A percentile compares a stretch with the other conserved stretches of the same genome.
These are phyloP conservation scores for Phoenix roebelenii DNA, from an alignment of 176 grass and related monocot genomes.

Conservation along the genomic window DNA sequence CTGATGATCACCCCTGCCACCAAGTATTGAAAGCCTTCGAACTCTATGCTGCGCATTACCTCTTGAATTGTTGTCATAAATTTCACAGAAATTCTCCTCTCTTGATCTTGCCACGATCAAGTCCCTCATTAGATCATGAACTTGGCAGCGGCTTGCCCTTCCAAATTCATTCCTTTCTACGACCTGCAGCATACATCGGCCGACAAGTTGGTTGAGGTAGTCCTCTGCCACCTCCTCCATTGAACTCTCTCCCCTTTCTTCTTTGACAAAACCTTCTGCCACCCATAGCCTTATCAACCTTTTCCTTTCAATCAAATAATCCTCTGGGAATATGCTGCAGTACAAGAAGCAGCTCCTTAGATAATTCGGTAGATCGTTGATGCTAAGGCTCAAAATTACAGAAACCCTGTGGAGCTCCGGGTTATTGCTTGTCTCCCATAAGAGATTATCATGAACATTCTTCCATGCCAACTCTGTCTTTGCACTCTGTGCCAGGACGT, in stretches of 20 bases:
- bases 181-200: conserved; percentile 17
- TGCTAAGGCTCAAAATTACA: conserved; percentile 47
- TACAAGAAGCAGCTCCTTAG: conserved; percentile 45
- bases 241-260: background rate
- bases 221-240: conserved; percentile 23
- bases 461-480: conserved; percentile 24
- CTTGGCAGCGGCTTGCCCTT: conserved; percentile 11
- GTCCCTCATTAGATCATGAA: conserved; percentile 31
- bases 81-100: conserved; percentile 14
- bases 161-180: conserved; percentile 11
- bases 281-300: conserved; percentile 48
- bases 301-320: conserved; percentile 28
- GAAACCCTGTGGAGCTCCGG: conserved; percentile 17
- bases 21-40: too few species aligned
- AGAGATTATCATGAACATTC: conserved; percentile 35
- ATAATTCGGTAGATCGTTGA: conserved; percentile 22
- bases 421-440: conserved; percentile 23
- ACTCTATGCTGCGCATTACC: too few species aligned
- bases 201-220: conserved; percentile 16
- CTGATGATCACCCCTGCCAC: too few species aligned
- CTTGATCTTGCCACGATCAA: conserved; percentile 12
- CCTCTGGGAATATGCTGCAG: conserved; percentile 41
- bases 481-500: conserved; percentile 32
- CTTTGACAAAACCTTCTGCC: conserved; percentile 35
- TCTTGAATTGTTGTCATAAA: background rate